These are phyloP conservation scores for Epichloe bromicola DNA, from an alignment of 2,329 filamentous ascomycete genomes.

Conservation along the genomic window DNA sequence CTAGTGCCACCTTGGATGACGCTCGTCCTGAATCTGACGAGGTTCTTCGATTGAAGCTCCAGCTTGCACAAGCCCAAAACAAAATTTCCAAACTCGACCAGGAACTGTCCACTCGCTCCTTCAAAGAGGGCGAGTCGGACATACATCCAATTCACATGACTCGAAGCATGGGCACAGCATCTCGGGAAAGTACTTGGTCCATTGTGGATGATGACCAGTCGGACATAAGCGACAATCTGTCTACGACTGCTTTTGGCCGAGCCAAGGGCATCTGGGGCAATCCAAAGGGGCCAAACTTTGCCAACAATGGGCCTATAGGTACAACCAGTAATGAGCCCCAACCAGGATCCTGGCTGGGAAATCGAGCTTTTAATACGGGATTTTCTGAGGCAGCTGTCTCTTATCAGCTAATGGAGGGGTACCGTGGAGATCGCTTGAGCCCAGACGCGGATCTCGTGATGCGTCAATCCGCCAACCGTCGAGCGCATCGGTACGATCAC, in stretches of 20 bases:
- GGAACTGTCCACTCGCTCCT: slow-evolving; percentile 51
- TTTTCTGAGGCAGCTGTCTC: slow-evolving; percentile 27
- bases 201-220: slow-evolving; percentile 41
- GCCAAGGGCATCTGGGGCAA: slow-evolving; percentile 44
- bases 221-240: slow-evolving; percentile 42
- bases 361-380: slow-evolving; percentile 23
- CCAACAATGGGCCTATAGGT: slow-evolving; percentile 20
- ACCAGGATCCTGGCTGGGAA: slow-evolving; percentile 31
- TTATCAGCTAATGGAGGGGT: slow-evolving; percentile 26
- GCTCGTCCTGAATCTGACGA: slow-evolving; percentile 36
- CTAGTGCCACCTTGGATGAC: slow-evolving; percentile 37
- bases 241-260: slow-evolving; percentile 38
- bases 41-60: slow-evolving; percentile 53
- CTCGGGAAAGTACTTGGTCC: slow-evolving; percentile 38
- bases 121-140: slow-evolving; percentile 36
- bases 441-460: slow-evolving; percentile 36
- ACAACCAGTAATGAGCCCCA: slow-evolving; percentile 23
- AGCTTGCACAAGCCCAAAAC: slow-evolving; percentile 58
- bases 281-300: slow-evolving; percentile 27
- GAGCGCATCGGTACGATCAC: slow-evolving; percentile 33
- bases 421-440: slow-evolving; percentile 32
- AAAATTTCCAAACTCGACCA: slow-evolving; percentile 60
- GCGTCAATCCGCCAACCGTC: slow-evolving; percentile 29
- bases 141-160: slow-evolving; percentile 9
- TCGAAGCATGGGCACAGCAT: slow-evolving; percentile 10